These are phyloP conservation scores for Gryganskiella cystojenkinii DNA, from an alignment of 192 early-diverging fungal species.

Conservation along the genomic window DNA sequence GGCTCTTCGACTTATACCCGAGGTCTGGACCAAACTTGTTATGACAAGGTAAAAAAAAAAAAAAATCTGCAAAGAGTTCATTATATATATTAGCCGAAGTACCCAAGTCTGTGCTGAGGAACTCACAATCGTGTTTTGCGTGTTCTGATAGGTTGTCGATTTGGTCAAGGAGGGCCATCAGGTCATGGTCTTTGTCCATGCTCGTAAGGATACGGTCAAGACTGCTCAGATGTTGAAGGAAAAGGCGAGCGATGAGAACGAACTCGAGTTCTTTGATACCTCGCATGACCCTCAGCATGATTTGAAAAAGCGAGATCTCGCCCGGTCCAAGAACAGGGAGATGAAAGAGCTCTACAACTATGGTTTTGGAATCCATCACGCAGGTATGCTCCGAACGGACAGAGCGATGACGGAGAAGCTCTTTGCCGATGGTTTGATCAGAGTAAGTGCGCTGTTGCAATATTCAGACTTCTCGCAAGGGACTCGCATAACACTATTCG, in stretches of 20 bases:
- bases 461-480: background rate
- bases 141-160: constrained; percentile 57
- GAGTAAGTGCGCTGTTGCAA: constrained; percentile 37
- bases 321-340: constrained; percentile 83
- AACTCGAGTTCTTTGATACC: constrained; percentile 70
- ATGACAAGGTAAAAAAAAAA: constrained; percentile 70
- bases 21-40: constrained; percentile 87
- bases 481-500: background rate
- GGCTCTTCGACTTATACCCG: constrained; percentile 70
- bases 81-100: background rate
- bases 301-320: constrained; percentile 68
- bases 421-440: constrained; percentile 88
- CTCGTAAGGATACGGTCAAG: constrained; percentile 98
- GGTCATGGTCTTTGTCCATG: constrained; percentile 99
- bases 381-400: constrained; percentile 94
- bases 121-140: background rate
- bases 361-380: constrained; percentile 97
- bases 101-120: background rate
- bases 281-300: constrained; percentile 62
- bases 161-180: constrained; percentile 89
- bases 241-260: constrained; percentile 73
- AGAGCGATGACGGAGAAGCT: constrained; percentile 86
- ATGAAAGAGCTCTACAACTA: constrained; percentile 84
- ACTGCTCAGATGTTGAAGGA: constrained; percentile 86
- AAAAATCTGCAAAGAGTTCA: background rate